phyloP scores from a whole-genome alignment of 176 grass and related monocot species.

The Bothriochloa decipiens region DNA sequence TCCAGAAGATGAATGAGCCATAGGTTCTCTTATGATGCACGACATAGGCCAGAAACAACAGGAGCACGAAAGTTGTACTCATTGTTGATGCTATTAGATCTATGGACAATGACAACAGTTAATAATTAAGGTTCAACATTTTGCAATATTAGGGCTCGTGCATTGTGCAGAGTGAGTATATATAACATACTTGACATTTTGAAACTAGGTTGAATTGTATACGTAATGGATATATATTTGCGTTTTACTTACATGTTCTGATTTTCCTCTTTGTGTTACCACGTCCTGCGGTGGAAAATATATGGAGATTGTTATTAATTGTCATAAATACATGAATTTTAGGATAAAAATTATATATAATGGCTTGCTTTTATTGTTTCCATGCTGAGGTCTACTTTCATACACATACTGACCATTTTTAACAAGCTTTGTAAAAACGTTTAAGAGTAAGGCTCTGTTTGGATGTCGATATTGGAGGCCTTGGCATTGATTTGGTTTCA shows the following conservation, averaged over 20 bases:
- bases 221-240: not conserved
- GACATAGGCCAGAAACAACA: not conserved
- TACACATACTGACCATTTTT: not conserved
- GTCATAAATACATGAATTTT: not conserved
- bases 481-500: too few species aligned
- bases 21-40: not conserved
- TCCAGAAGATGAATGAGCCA: conserved; percentile 2
- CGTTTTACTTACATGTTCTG: conserved; percentile 3
- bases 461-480: too few species aligned
- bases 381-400: not conserved
- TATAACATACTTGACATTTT: not conserved
- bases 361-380: not conserved
- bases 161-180: not conserved
- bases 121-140: not conserved
- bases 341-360: not conserved
- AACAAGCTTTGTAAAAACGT: too few species aligned
- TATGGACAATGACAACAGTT: not conserved
- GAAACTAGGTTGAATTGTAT: not conserved
- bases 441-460: too few species aligned
- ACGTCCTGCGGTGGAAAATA: not conserved
- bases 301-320: not conserved
- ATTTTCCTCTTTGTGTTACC: not conserved
- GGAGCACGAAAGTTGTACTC: not conserved
- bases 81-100: not conserved
- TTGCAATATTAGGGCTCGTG: not conserved